phyloP scores from a whole-genome alignment of 768 basidiomycete species.

The Pleurotus pulmonarius region DNA sequence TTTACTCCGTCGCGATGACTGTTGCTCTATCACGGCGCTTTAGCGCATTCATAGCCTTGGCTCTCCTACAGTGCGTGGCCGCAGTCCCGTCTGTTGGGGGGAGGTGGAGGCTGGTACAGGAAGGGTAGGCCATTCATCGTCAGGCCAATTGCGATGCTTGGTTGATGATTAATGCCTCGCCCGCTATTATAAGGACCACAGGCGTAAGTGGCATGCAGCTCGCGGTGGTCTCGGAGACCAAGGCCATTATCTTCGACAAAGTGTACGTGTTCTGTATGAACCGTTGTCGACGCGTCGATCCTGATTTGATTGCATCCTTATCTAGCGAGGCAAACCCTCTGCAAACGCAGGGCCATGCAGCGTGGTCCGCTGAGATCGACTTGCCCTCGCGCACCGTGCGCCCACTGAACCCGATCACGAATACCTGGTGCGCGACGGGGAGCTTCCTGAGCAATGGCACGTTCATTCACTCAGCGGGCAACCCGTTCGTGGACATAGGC shows the following conservation, averaged over 20 bases:
- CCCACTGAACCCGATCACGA: conserved; percentile 27
- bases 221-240: conserved; percentile 18
- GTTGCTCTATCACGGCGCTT: too few species aligned
- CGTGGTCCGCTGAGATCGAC: conserved; percentile 43
- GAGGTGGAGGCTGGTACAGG: too few species aligned
- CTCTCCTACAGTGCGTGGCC: too few species aligned
- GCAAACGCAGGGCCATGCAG: conserved; percentile 35
- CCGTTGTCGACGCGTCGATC: background rate
- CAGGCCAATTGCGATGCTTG: too few species aligned
- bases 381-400: conserved; percentile 34
- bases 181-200: conserved; percentile 12
- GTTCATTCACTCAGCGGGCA: conserved; percentile 23
- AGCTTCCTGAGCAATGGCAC: conserved; percentile 39
- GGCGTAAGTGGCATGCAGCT: conserved; percentile 21
- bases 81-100: too few species aligned
- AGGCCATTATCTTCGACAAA: conserved; percentile 20
- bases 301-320: background rate
- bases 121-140: too few species aligned
- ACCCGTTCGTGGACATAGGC: conserved; percentile 13
- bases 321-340: conserved; percentile 30
- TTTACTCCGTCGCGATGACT: too few species aligned
- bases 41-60: too few species aligned
- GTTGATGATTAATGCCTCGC: too few species aligned
- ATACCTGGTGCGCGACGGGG: conserved; percentile 40
- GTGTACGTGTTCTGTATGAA: conserved; percentile 10